These are phyloP conservation scores for Saturnispora hagleri DNA, from an alignment of 805 yeast genomes.

Conservation along the genomic window DNA sequence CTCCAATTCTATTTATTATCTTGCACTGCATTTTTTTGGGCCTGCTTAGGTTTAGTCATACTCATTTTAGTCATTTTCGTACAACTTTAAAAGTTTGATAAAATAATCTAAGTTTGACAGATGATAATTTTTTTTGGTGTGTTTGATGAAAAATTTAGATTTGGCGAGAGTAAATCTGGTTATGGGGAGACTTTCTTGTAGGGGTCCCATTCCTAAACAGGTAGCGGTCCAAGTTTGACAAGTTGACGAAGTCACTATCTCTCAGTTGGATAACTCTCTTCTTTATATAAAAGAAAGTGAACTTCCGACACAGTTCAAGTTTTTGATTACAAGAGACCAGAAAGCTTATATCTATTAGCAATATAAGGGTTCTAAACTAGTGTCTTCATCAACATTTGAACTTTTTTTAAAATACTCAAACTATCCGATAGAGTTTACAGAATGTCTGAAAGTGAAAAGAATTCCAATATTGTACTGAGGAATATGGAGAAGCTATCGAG, in stretches of 20 bases:
- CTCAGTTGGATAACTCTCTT: neutral
- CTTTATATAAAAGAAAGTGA: neutral
- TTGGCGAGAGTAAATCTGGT: neutral
- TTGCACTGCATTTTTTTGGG: too few relatives aligned
- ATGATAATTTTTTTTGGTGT: neutral
- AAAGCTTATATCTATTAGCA: neutral
- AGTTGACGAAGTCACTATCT: neutral
- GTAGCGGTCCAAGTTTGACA: slow-evolving; percentile 1
- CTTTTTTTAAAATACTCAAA: too few relatives aligned
- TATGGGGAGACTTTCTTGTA: neutral
- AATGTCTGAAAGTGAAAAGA: neutral
- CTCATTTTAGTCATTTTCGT: neutral
- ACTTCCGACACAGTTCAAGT: neutral
- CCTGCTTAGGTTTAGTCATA: neutral
- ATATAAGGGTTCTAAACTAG: neutral
- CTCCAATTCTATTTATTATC: too few relatives aligned
- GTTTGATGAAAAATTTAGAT: neutral
- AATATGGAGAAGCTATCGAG: slow-evolving; percentile 17
- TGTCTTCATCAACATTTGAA: neutral
- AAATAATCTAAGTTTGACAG: neutral
- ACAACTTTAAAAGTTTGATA: neutral
- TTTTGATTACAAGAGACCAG: neutral
- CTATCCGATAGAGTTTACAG: neutral
- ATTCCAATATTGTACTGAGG: neutral
- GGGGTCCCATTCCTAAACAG: neutral